Evolutionary conservation across 805 yeast species (phyloP), one percentile per base, ranked within the genome.

Genomic region (Sugiyamaella valdiviana): DNA sequence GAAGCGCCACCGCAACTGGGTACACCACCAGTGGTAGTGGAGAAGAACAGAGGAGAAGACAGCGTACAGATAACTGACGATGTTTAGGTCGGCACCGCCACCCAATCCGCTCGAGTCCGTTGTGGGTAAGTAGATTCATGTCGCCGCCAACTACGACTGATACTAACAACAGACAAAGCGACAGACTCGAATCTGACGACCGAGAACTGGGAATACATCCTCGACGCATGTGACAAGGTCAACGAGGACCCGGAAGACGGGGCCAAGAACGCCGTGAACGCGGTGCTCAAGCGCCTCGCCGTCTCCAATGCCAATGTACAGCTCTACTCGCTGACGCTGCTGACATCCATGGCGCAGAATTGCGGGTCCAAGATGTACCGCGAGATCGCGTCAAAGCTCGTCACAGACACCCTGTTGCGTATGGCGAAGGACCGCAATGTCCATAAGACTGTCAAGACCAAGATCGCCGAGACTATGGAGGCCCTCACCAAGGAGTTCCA

Each of bases 351-450:
- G 23, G 86, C 88, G 2, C 88, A 83, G 61, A 85, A 84, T 63
- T 83, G 91, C 63, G 90, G 90, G 2, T 78, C 87, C 10, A 73
- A 79, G 61, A 74, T 80, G 68, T 79, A 77, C 56, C 80, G 73
- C 41, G 80, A 78, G 55, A 75, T 85, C 35, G 80, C 85, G 16
- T 73, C 84, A 17, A 73, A 74, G 53, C 55, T 69, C 2, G 82
- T 82, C 58, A 76, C 82, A 15, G 63, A 64, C 26, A 56, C 70
- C 7, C 64, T 85, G 39, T 58, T 72, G 24, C 69, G 71, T 46
- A 66, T 88, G 52, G 69, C 79, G 7, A 69, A 73, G 15, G 85
- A 80, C 56, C 61, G 70, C 6, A 64, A 70, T 36, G 76, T 83
- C 26, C 96, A 90, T 67, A 64, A 70, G 22, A 74, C 79, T 2